These are phyloP conservation scores for Endoconidiophora laricicola DNA, from an alignment of 2,329 filamentous ascomycete genomes.

Conservation along the genomic window DNA sequence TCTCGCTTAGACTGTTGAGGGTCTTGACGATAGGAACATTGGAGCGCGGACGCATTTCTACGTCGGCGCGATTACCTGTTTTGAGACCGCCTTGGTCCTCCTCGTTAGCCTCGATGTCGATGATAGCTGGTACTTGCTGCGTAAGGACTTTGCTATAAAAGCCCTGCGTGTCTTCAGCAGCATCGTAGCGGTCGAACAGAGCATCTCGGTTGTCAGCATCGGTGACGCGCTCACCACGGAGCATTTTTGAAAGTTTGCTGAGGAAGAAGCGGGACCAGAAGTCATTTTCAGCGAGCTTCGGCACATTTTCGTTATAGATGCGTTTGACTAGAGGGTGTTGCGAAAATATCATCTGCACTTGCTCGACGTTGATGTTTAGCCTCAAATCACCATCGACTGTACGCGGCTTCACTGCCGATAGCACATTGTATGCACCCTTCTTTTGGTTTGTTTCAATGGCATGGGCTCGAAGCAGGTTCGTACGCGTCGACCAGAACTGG, in stretches of 20 bases:
- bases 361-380: conserved; percentile 75
- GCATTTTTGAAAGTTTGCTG: conserved; percentile 74
- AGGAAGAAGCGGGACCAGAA: conserved; percentile 96
- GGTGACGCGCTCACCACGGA: conserved; percentile 74
- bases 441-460: conserved; percentile 78
- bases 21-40: conserved; percentile 81
- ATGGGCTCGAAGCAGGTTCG: conserved; percentile 73
- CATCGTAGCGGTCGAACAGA: conserved; percentile 73
- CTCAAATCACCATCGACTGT: conserved; percentile 59
- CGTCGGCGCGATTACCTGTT: conserved; percentile 69
- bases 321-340: conserved; percentile 83
- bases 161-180: conserved; percentile 45
- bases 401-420: conserved; percentile 73
- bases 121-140: conserved; percentile 66
- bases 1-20: conserved; percentile 80
- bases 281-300: conserved; percentile 56
- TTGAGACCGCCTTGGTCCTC: conserved; percentile 77
- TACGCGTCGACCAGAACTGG: conserved; percentile 87
- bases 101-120: conserved; percentile 87
- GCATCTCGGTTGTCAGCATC: conserved; percentile 62
- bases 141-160: conserved; percentile 38
- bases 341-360: conserved; percentile 80
- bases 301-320: conserved; percentile 87
- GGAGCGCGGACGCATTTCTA: conserved; percentile 69
- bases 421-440: conserved; percentile 80